Base-by-base conservation (phyloP, 2,329 filamentous ascomycete genomes). In the Hypomyces rosellus region DNA sequence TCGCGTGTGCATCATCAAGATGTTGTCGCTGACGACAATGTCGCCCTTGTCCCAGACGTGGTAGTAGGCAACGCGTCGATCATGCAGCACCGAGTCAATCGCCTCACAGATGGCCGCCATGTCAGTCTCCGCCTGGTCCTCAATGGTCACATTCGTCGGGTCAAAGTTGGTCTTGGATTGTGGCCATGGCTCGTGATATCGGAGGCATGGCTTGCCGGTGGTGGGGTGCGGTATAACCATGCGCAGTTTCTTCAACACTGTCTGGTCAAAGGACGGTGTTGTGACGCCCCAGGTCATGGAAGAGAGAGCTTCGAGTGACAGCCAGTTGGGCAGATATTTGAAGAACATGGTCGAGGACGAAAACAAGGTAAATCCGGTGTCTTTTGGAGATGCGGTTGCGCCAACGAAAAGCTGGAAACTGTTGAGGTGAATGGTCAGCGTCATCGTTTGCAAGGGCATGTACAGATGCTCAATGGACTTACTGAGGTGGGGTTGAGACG, bases 141-240 rank as follows among this genome's bases (percentile, higher is more conserved):
- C 74, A 18, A 78, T 72, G 0, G 57, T 62, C 0, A 76, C 65
- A 5, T 68, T 55, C 0, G 71, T 76, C 2, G 73, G 69, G 7
- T 75, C 72, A 41, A 78, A 80, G 13, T 64, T 65, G 0, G 78
- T 80, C 61, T 73, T 76, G n/a, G 64, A 67, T 41, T 72, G 65
- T 0, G 74, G 73, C 77, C 77, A 80, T 0, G 75, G 74, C 55
- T 81, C 74, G 51, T 80, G 76, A 58, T 75, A 82, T 18, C 76
- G 71, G 5, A 82, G 56, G 55, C 77, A 81, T 0, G 74, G 71
- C 12, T 66, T 63, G 0, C 65, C 67, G 0, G 73, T 77, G 0
- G 63, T 63, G 0, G 74, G 75, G 50, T 81, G 77, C 0, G 65
- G 56, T 1, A 70, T 52, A 0, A 78, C 64, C 4, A 81, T 58